Percentiles rank a stretch among this genome's conserved stretches.
Evolutionary conservation across 345 rosid genomes (phyloP).

Genomic region (Murraya koenigii): DNA sequence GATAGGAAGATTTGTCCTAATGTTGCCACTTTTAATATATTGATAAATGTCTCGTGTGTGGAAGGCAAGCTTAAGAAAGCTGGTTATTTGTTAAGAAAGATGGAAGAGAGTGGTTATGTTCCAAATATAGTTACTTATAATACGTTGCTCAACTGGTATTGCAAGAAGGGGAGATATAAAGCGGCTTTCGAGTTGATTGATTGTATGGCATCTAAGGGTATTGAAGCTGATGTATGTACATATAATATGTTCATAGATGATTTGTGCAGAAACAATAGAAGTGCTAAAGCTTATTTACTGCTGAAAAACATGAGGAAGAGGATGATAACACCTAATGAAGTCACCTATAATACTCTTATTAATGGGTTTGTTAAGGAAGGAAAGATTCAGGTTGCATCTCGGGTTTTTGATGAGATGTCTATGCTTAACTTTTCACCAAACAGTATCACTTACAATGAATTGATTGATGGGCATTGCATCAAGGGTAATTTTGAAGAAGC

Average conservation of each 20-base stretch:
- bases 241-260: conserved; percentile 71
- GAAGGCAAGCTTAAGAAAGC: conserved; percentile 75
- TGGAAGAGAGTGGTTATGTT: conserved; percentile 72
- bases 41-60: conserved; percentile 60
- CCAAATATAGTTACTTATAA: conserved; percentile 77
- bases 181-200: conserved; percentile 62
- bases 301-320: conserved; percentile 77
- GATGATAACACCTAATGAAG: conserved; percentile 59
- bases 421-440: conserved; percentile 52
- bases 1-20: conserved; percentile 67
- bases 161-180: conserved; percentile 69
- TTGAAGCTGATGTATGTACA: conserved; percentile 70
- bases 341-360: conserved; percentile 75
- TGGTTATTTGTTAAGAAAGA: conserved; percentile 61
- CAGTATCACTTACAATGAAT: conserved; percentile 59
- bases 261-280: conserved; percentile 72
- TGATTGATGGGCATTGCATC: conserved; percentile 61
- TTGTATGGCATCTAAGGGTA: conserved; percentile 68
- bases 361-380: conserved; percentile 73
- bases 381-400: conserved; percentile 54
- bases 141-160: conserved; percentile 74
- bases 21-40: conserved; percentile 80
- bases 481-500: conserved; percentile 60
- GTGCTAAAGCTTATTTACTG: conserved; percentile 76
- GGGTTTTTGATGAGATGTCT: conserved; percentile 66